phyloP scores from a whole-genome alignment of 495 filamentous ascomycete species.

The Aspergillus affinis region DNA sequence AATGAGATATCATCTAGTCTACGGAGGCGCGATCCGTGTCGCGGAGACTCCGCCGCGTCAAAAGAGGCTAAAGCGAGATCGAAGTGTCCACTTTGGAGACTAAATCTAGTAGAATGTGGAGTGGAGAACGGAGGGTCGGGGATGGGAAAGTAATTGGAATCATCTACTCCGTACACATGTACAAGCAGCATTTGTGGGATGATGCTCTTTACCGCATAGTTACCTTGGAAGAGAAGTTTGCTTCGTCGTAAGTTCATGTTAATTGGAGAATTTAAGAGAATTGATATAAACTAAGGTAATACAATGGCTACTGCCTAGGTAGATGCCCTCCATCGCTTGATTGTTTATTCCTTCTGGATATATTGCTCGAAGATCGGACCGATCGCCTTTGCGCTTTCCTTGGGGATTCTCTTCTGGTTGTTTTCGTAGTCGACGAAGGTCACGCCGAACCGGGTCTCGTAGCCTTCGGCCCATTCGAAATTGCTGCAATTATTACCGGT shows the following conservation, averaged over 20 bases:
- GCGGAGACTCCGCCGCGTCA: neutral
- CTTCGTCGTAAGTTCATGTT: neutral
- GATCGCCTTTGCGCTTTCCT: slow-evolving; percentile 72
- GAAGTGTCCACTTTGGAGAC: neutral
- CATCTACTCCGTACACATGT: too few relatives aligned
- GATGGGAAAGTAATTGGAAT: too few relatives aligned
- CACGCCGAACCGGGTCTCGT: slow-evolving; percentile 78
- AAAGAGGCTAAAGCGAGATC: neutral
- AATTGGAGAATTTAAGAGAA: neutral
- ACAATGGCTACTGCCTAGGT: neutral
- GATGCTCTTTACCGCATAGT: too few relatives aligned
- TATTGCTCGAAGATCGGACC: slow-evolving; percentile 58
- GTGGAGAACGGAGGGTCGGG: too few relatives aligned
- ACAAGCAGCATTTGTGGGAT: too few relatives aligned
- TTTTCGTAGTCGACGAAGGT: slow-evolving; percentile 76
- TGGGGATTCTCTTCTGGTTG: slow-evolving; percentile 71
- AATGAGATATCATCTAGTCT: too few relatives aligned
- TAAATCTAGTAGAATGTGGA: neutral
- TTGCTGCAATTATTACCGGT: slow-evolving; percentile 32
- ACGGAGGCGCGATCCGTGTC: neutral
- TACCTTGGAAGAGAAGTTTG: too few relatives aligned
- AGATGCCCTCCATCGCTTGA: neutral
- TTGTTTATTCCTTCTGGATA: slow-evolving; percentile 29
- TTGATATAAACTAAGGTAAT: neutral
- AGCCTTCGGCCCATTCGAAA: slow-evolving; percentile 71